Conservation (phyloP, 352 stramenopile species). For the Phytophthora fragariae region DNA sequence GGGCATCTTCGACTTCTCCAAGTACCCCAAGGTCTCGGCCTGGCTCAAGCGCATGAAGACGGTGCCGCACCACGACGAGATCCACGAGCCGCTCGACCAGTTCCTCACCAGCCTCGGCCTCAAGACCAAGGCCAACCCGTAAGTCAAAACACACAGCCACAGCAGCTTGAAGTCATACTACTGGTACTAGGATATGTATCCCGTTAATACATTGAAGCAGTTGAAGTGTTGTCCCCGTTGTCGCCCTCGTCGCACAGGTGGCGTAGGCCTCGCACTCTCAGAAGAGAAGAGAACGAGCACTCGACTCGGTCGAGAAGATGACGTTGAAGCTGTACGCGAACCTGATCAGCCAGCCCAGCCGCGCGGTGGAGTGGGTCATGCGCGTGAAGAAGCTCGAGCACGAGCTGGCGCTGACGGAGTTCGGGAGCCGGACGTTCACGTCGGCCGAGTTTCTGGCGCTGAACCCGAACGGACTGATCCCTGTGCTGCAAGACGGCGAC, state of each 20-base stretch:
- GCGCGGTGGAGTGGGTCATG: constrained; percentile 46
- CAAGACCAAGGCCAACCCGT: constrained; percentile 39
- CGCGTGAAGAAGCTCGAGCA: constrained; percentile 48
- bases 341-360: constrained; percentile 47
- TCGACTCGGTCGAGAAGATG: constrained; percentile 17
- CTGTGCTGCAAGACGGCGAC: constrained; percentile 44
- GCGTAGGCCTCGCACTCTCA: neutral
- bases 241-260: neutral
- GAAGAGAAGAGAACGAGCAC: neutral
- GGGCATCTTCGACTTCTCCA: constrained; percentile 52
- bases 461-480: constrained; percentile 49
- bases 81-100: constrained; percentile 39
- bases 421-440: constrained; percentile 39
- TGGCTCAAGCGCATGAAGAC: constrained; percentile 65
- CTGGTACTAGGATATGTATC: neutral
- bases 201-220: neutral
- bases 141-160: neutral
- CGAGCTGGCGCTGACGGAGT: constrained; percentile 35
- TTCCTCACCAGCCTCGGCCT: constrained; percentile 31
- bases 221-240: neutral
- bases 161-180: neutral
- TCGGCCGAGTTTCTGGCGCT: constrained; percentile 41
- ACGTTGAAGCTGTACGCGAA: constrained; percentile 49
- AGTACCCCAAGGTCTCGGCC: constrained; percentile 53
- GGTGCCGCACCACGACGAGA: constrained; percentile 58